These are phyloP conservation scores for Panellus pusillus DNA, from an alignment of 768 basidiomycete species.

Conservation along the genomic window DNA sequence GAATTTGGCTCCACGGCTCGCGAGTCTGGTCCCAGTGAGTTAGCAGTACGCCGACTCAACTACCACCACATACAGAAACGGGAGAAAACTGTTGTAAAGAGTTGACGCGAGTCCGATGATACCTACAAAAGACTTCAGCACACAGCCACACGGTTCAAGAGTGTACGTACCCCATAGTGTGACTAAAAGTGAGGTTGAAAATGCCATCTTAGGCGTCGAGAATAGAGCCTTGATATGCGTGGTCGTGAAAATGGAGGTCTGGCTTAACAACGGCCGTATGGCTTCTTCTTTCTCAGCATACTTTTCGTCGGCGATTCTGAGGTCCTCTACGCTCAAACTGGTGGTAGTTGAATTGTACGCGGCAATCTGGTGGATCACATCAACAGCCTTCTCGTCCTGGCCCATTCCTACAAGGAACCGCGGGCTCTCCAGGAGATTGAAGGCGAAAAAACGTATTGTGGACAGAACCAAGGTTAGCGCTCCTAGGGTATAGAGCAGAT, in stretches of 20 bases:
- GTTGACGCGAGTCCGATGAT: slow-evolving; percentile 79
- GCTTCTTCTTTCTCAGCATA: slow-evolving; percentile 30
- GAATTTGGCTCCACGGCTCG: slow-evolving; percentile 65
- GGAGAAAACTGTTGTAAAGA: slow-evolving; percentile 32
- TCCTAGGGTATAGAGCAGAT: slow-evolving; percentile 73
- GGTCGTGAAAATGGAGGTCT: slow-evolving; percentile 17
- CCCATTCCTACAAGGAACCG: slow-evolving; percentile 74
- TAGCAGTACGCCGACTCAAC: not conserved
- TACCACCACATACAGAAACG: slow-evolving; percentile 15
- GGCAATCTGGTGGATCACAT: slow-evolving; percentile 62
- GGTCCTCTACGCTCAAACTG: slow-evolving; percentile 50
- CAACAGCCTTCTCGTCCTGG: slow-evolving; percentile 58
- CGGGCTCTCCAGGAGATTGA: slow-evolving; percentile 68
- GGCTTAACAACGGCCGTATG: slow-evolving; percentile 36
- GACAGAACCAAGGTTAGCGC: slow-evolving; percentile 67
- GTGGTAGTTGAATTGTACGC: slow-evolving; percentile 54
- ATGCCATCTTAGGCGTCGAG: slow-evolving; percentile 48
- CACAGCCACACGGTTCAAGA: not conserved
- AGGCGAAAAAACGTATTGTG: slow-evolving; percentile 62
- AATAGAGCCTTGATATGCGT: slow-evolving; percentile 49
- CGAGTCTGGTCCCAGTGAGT: slow-evolving; percentile 40
- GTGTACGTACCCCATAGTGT: slow-evolving; percentile 46
- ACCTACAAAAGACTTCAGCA: slow-evolving; percentile 37
- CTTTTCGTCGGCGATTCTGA: slow-evolving; percentile 30
- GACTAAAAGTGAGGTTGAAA: slow-evolving; percentile 51